Conservation (phyloP, 2,329 filamentous ascomycete genomes). For the Diplodia scrobiculata region DNA sequence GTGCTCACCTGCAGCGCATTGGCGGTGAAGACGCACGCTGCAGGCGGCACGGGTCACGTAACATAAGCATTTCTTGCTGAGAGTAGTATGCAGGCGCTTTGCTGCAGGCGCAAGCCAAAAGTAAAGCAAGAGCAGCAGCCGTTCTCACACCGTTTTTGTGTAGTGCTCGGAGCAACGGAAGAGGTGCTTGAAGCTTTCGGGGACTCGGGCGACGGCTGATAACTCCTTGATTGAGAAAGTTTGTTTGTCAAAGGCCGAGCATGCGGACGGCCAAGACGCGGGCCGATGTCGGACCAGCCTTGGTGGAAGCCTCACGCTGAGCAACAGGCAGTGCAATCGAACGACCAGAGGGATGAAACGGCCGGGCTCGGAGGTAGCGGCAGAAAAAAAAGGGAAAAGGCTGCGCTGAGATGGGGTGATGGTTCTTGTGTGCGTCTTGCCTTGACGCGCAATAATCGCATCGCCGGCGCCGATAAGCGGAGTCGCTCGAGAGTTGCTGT, state of each 20-base stretch:
- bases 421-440: neutral
- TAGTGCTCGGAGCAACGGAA: neutral
- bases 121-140: no score
- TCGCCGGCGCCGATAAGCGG: neutral
- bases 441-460: neutral
- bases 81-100: neutral
- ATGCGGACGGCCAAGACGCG: conserved; percentile 2
- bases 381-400: neutral
- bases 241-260: neutral
- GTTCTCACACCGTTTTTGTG: no score
- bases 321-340: conserved; percentile 1
- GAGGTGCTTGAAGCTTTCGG: neutral
- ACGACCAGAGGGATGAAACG: neutral
- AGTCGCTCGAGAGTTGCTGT: no score
- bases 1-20: neutral
- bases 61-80: neutral
- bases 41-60: neutral
- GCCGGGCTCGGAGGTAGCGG: neutral
- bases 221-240: neutral
- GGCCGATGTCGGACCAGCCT: conserved; percentile 11
- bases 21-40: conserved; percentile 3
- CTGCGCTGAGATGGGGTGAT: neutral
- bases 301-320: neutral
- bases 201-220: neutral
- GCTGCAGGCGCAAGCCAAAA: no score